These are phyloP conservation scores for Lyophyllum decastes DNA, from an alignment of 768 basidiomycete species.

Conservation along the genomic window DNA sequence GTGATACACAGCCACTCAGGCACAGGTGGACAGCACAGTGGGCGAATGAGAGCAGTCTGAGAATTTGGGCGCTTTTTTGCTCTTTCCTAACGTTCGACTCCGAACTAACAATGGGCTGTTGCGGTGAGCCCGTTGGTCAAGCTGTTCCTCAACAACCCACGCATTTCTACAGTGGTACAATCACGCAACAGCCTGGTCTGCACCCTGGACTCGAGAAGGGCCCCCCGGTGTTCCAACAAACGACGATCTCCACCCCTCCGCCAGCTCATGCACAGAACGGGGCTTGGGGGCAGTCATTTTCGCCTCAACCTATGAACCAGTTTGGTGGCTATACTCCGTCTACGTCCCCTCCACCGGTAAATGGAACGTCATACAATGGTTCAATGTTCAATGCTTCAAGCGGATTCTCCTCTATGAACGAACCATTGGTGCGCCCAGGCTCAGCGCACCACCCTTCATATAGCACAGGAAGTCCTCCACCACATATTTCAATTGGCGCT, in stretches of 20 bases:
- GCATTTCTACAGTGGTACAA: constrained; percentile 26
- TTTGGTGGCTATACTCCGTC: constrained; percentile 26
- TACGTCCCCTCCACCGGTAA: constrained; percentile 14
- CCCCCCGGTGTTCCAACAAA: constrained; percentile 38
- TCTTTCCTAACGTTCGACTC: constrained; percentile 9
- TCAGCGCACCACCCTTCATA: constrained; percentile 25
- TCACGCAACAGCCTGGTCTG: constrained; percentile 57
- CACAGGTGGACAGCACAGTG: constrained; percentile 14
- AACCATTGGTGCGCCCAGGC: constrained; percentile 32
- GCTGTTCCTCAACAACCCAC: constrained; percentile 32
- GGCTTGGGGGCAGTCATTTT: constrained; percentile 37
- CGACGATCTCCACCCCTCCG: constrained; percentile 35
- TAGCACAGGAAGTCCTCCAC: constrained; percentile 22
- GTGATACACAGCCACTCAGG: constrained; percentile 31
- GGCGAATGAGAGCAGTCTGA: constrained; percentile 8
- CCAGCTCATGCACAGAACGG: constrained; percentile 20
- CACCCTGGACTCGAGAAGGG: constrained; percentile 41
- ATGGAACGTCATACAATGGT: constrained; percentile 19
- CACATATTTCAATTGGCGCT: constrained; percentile 22
- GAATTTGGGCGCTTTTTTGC: constrained; percentile 2
- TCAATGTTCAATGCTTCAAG: constrained; percentile 25
- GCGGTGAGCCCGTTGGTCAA: constrained; percentile 47
- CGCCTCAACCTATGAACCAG: constrained; percentile 38
- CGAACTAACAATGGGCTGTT: constrained; percentile 61
- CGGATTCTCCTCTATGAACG: constrained; percentile 24